Evolutionary conservation across 768 basidiomycete genomes (phyloP).

Genomic region (Mycena crocata): DNA sequence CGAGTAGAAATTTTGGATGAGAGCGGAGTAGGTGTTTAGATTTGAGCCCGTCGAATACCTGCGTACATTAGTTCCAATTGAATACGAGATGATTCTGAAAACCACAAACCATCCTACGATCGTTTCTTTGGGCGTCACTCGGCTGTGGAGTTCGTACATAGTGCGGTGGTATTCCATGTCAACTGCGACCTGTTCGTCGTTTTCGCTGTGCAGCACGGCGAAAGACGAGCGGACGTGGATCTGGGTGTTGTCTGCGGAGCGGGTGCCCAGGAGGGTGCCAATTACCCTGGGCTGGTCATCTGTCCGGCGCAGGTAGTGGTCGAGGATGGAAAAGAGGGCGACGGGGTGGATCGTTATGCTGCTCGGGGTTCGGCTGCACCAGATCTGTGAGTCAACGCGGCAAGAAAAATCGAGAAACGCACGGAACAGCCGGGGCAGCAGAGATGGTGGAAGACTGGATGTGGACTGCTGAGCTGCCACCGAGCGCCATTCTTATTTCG

Average conservation of each 20-base stretch:
- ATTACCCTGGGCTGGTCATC: slow-evolving; percentile 90
- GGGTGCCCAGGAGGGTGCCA: slow-evolving; percentile 91
- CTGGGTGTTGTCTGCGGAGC: slow-evolving; percentile 63
- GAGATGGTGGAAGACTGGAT: slow-evolving; percentile 51
- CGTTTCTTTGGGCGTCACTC: slow-evolving; percentile 85
- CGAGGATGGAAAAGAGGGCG: slow-evolving; percentile 93
- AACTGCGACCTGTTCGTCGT: slow-evolving; percentile 92
- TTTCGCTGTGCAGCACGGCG: slow-evolving; percentile 93
- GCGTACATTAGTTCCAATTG: slow-evolving; percentile 12
- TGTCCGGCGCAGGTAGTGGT: slow-evolving; percentile 93
- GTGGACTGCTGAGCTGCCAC: slow-evolving; percentile 63
- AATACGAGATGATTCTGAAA: background rate
- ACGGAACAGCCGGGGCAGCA: slow-evolving; percentile 52
- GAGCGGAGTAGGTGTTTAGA: slow-evolving; percentile 93
- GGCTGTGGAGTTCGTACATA: slow-evolving; percentile 92
- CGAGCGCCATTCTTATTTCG: slow-evolving; percentile 58
- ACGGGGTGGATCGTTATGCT: slow-evolving; percentile 90
- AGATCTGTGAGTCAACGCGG: slow-evolving; percentile 16
- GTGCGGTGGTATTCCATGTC: slow-evolving; percentile 96
- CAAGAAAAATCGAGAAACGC: slow-evolving; percentile 34
- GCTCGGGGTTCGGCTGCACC: slow-evolving; percentile 72
- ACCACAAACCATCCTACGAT: slow-evolving; percentile 92
- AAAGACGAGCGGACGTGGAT: slow-evolving; percentile 89
- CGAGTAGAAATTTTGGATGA: slow-evolving; percentile 98
- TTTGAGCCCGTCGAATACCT: slow-evolving; percentile 95